A percentile compares a stretch with the other conserved stretches of the same genome.
Conservation (phyloP, 106 monocot species). For the Platanthera zijinensis region DNA sequence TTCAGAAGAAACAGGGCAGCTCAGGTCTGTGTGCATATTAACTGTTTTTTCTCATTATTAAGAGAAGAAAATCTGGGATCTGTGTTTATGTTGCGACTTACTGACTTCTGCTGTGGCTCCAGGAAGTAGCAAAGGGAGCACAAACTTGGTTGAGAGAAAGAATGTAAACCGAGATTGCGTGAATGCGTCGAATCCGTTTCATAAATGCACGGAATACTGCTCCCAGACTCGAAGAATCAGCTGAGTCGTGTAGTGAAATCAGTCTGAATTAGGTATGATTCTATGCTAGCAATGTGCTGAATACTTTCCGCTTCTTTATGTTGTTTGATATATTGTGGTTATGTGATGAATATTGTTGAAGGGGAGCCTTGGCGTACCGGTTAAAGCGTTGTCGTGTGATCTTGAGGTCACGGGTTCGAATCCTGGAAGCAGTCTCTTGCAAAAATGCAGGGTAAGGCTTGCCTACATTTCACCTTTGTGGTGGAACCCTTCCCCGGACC, state of each 20-base stretch:
- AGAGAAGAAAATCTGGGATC: not conserved
- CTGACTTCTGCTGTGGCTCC: not conserved
- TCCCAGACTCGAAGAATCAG: conserved; percentile 2
- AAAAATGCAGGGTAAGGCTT: too few relatives aligned
- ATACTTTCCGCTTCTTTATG: too few relatives aligned
- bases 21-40: not conserved
- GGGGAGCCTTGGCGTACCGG: too few relatives aligned
- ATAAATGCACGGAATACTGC: conserved; percentile 16
- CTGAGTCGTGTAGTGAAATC: not conserved
- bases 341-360: too few relatives aligned
- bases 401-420: too few relatives aligned
- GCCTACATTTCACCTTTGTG: too few relatives aligned
- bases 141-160: conserved; percentile 3
- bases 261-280: not conserved
- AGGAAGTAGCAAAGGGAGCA: conserved; percentile 1
- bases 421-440: too few relatives aligned
- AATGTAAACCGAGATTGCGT: conserved; percentile 8
- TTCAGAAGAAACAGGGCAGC: not conserved
- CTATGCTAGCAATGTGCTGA: not conserved
- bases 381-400: too few relatives aligned
- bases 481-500: too few relatives aligned
- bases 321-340: too few relatives aligned
- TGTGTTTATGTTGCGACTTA: not conserved
- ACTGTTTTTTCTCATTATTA: not conserved
- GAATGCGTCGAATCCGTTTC: conserved; percentile 19